Percentiles rank a stretch among this genome's conserved stretches.
Conservation (phyloP, 1,284 basidiomycete genomes). For the Moesziomyces sp. region DNA sequence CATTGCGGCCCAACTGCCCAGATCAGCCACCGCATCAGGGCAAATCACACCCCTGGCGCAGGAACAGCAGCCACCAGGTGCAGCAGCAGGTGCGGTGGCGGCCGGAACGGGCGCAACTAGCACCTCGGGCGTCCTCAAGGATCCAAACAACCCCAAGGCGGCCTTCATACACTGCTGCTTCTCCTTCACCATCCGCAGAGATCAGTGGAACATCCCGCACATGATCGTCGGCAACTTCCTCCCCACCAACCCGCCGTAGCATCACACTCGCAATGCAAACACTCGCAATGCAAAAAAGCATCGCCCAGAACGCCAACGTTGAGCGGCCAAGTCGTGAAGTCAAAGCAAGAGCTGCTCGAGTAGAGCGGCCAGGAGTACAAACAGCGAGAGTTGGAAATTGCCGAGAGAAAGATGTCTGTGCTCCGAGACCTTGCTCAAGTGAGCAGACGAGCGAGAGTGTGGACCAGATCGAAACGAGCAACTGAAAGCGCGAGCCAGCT, state of each 20-base stretch:
- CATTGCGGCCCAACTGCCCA: constrained; percentile 18
- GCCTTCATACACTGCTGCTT: constrained; percentile 88
- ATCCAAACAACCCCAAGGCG: constrained; percentile 70
- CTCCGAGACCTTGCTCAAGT: too few relatives aligned
- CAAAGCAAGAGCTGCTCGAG: too few relatives aligned
- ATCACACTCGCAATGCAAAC: too few relatives aligned
- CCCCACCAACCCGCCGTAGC: constrained; percentile 34
- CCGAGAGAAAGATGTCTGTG: too few relatives aligned
- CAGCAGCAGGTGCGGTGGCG: constrained; percentile 3
- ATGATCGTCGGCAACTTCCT: constrained; percentile 50
- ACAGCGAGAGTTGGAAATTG: too few relatives aligned
- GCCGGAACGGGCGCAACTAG: constrained; percentile 27
- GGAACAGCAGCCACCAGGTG: not conserved
- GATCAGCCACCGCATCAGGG: constrained; percentile 1
- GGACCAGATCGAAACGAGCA: too few relatives aligned
- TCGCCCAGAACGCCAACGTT: too few relatives aligned
- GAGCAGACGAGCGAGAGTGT: too few relatives aligned
- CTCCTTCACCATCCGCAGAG: constrained; percentile 90
- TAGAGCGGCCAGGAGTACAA: too few relatives aligned
- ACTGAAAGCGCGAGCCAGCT: too few relatives aligned
- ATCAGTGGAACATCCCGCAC: constrained; percentile 69
- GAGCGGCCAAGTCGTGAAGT: too few relatives aligned
- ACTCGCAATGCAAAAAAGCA: too few relatives aligned
- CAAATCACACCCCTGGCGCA: constrained; percentile 7
- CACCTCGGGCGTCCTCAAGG: constrained; percentile 32